phyloP scores from a whole-genome alignment of 305 asterid species.

The Lippia alba region DNA sequence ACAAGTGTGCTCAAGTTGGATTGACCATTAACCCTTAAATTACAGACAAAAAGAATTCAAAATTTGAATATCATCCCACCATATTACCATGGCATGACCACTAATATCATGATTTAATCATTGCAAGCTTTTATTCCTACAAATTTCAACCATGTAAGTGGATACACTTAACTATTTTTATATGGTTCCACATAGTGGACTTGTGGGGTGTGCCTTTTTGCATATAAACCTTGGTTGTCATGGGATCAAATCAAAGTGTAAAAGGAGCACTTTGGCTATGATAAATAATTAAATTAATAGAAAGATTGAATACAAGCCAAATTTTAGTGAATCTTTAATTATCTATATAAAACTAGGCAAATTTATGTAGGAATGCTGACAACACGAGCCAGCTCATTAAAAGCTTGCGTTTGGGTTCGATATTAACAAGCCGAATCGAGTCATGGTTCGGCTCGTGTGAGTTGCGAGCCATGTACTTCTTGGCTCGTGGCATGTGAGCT shows the following conservation, averaged over 20 bases:
- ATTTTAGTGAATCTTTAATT: neutral
- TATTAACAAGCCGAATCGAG: no score
- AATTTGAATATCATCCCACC: slow-evolving; percentile 45
- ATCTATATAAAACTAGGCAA: slow-evolving; percentile 1
- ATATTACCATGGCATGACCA: slow-evolving; percentile 32
- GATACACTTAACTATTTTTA: neutral
- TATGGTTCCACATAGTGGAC: slow-evolving; percentile 24
- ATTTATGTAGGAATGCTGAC: neutral
- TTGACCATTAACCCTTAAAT: slow-evolving; percentile 32
- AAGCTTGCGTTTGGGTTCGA: no score
- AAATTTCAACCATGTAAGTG: slow-evolving; percentile 12
- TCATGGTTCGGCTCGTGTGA: no score
- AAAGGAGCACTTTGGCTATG: neutral
- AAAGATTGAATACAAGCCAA: neutral
- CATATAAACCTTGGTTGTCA: slow-evolving; percentile 11
- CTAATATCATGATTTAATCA: slow-evolving; percentile 44
- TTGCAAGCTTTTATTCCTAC: slow-evolving; percentile 30
- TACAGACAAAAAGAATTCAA: slow-evolving; percentile 42
- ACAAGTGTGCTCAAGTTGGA: slow-evolving; percentile 39
- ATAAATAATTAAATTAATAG: neutral
- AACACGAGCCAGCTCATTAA: no score
- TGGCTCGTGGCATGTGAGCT: no score
- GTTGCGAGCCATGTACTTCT: no score
- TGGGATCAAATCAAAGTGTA: slow-evolving; percentile 7
- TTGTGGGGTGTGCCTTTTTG: slow-evolving; percentile 26